phyloP scores from a whole-genome alignment of 257 asterid genomes.

The Nicotiana benthamiana region DNA sequence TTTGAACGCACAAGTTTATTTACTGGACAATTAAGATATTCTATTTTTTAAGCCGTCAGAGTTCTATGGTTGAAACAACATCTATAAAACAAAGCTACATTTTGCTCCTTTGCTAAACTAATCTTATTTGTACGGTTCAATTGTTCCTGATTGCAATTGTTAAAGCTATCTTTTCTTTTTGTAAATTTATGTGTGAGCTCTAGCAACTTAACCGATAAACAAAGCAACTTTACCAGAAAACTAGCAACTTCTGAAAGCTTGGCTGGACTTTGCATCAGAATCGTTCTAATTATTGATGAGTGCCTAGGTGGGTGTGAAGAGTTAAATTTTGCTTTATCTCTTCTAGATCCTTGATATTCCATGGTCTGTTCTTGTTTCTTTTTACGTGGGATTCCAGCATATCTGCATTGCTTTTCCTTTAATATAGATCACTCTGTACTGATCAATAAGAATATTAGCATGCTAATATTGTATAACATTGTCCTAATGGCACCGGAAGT shows the following conservation, averaged over 20 bases:
- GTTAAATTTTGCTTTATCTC: background rate
- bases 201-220: background rate
- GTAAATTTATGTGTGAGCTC: background rate
- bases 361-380: background rate
- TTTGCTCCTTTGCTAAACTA: background rate
- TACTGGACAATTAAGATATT: background rate
- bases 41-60: background rate
- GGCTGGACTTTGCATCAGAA: background rate
- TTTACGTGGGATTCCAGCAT: background rate
- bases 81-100: background rate
- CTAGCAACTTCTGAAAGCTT: background rate
- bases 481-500: background rate
- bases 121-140: background rate
- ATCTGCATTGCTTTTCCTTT: background rate
- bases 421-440: background rate
- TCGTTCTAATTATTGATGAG: background rate
- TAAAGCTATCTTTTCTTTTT: background rate
- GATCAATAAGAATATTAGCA: background rate
- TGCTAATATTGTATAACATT: background rate
- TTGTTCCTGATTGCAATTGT: background rate
- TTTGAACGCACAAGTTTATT: background rate
- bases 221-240: background rate
- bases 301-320: background rate
- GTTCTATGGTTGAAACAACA: background rate
- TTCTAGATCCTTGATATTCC: background rate